phyloP scores from a whole-genome alignment of 1,284 basidiomycete genomes.

The Ustilago nuda region DNA sequence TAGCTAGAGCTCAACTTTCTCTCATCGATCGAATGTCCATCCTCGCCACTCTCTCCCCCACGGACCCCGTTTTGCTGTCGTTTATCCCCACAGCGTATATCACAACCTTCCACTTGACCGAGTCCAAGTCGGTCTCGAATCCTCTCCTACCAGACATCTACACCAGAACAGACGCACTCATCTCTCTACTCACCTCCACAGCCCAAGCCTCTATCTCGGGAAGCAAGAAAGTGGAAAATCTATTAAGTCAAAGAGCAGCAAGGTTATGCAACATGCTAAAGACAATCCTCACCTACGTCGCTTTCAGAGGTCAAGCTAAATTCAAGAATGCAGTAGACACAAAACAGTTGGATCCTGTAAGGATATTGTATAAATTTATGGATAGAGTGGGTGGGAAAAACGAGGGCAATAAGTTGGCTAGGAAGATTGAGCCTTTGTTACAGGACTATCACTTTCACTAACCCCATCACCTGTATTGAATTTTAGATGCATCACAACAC shows the following conservation, averaged over 20 bases:
- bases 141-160: slow-evolving; percentile 22
- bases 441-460: slow-evolving; percentile 8
- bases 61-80: slow-evolving; percentile 23
- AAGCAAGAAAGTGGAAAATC: neutral
- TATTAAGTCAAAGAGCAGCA: neutral
- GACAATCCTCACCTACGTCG: slow-evolving; percentile 25
- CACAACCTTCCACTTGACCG: slow-evolving; percentile 19
- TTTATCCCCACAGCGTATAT: slow-evolving; percentile 31
- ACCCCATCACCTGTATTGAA: neutral
- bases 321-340: slow-evolving; percentile 1
- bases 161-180: slow-evolving; percentile 14
- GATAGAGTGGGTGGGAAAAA: slow-evolving; percentile 11
- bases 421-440: slow-evolving; percentile 35
- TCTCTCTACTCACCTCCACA: slow-evolving; percentile 22
- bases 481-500: no score
- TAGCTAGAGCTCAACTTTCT: slow-evolving; percentile 27
- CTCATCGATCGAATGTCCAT: slow-evolving; percentile 47
- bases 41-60: slow-evolving; percentile 17
- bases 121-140: slow-evolving; percentile 1
- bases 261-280: neutral
- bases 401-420: slow-evolving; percentile 9
- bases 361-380: slow-evolving; percentile 25
- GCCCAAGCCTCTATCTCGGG: slow-evolving; percentile 6
- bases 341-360: slow-evolving; percentile 15
- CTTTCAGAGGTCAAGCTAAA: slow-evolving; percentile 7